Percentiles rank a stretch among this genome's conserved stretches.
Evolutionary conservation across 176 grass and related monocot species (phyloP).

Genomic region (Urochloa ruziziensis): DNA sequence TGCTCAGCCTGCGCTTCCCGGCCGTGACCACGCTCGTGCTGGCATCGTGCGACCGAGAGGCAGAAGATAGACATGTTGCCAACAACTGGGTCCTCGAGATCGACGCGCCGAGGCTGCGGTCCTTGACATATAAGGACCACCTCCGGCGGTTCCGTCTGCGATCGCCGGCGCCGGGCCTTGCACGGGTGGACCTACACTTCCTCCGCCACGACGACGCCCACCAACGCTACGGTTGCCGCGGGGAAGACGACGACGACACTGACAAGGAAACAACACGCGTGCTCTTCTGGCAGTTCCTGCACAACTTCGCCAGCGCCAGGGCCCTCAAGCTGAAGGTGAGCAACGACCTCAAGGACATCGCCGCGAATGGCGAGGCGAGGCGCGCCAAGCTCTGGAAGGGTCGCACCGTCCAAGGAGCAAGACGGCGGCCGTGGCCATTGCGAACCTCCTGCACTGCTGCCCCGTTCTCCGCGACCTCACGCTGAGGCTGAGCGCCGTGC

Average conservation of each 20-base stretch:
- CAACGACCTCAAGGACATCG: not conserved
- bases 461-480: not conserved
- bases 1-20: not conserved
- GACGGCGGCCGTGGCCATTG: not conserved
- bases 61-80: no score
- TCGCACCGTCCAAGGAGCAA: not conserved
- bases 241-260: no score
- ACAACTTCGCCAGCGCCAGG: not conserved
- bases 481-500: not conserved
- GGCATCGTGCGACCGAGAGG: not conserved
- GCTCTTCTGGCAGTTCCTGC: not conserved
- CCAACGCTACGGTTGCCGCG: no score
- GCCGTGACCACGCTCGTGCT: not conserved
- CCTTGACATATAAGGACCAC: not conserved
- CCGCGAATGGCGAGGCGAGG: not conserved
- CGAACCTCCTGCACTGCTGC: constrained; percentile 2
- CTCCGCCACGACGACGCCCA: not conserved
- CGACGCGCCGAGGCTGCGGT: not conserved
- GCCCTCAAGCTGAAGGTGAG: not conserved
- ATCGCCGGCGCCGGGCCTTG: not conserved
- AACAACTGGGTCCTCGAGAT: not conserved
- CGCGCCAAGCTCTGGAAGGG: not conserved
- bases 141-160: not conserved
- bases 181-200: not conserved
- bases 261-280: not conserved